Percentiles rank a stretch among this genome's conserved stretches.
phyloP scores from a whole-genome alignment of 352 stramenopile genomes.

The Phytopythium helicoides region DNA sequence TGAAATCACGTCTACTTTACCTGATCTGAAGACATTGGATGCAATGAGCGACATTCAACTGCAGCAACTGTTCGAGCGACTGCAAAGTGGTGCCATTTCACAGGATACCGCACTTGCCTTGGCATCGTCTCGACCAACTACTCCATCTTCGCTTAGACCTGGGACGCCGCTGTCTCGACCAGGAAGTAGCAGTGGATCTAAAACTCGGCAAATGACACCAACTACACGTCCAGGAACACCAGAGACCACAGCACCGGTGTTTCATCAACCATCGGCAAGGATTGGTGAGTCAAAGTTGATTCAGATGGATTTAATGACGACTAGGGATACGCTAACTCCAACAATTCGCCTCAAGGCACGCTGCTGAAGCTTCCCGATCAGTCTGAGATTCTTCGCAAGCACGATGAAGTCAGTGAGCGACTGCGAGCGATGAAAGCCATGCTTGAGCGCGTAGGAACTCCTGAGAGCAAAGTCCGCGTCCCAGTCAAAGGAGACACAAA shows the following conservation, averaged over 20 bases:
- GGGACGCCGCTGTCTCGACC: constrained; percentile 11
- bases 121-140: constrained; percentile 27
- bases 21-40: constrained; percentile 64
- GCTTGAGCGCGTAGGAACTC: constrained; percentile 34
- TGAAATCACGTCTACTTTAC: constrained; percentile 36
- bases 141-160: constrained; percentile 26
- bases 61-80: constrained; percentile 35
- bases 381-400: constrained; percentile 43
- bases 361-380: constrained; percentile 43
- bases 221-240: constrained; percentile 32
- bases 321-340: not conserved
- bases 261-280: constrained; percentile 45
- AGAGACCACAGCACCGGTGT: constrained; percentile 31
- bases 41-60: constrained; percentile 46
- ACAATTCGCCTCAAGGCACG: constrained; percentile 19
- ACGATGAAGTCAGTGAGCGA: constrained; percentile 46
- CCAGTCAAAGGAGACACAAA: not conserved
- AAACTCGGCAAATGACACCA: constrained; percentile 20
- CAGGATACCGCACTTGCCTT: constrained; percentile 30
- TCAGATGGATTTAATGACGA: not conserved
- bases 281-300: constrained; percentile 22
- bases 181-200: not conserved
- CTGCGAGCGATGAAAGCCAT: constrained; percentile 62
- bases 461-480: not conserved
- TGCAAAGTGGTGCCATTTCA: constrained; percentile 37